Percentiles rank a stretch among this genome's conserved stretches.
Conservation (phyloP, 306 rosid species). For the Betula pendula region DNA sequence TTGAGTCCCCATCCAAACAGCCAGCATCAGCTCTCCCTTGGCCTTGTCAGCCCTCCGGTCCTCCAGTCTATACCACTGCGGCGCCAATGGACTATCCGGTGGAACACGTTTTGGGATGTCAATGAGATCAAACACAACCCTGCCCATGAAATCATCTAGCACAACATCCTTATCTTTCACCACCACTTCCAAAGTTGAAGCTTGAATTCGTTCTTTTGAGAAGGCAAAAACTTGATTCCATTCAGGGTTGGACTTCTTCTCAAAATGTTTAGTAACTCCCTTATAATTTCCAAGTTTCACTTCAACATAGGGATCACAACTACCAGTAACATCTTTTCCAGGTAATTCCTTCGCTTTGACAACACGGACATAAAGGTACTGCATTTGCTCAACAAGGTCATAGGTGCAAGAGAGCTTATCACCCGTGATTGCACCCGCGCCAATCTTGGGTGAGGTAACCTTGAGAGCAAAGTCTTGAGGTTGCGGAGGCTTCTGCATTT, state of each 20-base stretch:
- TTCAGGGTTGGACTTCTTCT: constrained; percentile 75
- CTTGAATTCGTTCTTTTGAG: constrained; percentile 82
- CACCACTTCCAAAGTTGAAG: constrained; percentile 72
- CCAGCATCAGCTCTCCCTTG: constrained; percentile 88
- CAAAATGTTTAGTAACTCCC: constrained; percentile 72
- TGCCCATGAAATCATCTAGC: constrained; percentile 73
- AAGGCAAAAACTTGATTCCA: constrained; percentile 88
- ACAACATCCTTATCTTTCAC: constrained; percentile 85
- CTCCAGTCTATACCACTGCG: constrained; percentile 84
- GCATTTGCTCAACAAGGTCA: constrained; percentile 95
- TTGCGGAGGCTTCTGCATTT: constrained; percentile 76
- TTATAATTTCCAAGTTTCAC: constrained; percentile 88
- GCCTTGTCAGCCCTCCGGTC: constrained; percentile 61
- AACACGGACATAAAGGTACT: constrained; percentile 76
- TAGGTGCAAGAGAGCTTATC: constrained; percentile 86
- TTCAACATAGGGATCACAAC: constrained; percentile 91
- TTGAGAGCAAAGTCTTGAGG: constrained; percentile 73
- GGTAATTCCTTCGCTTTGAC: constrained; percentile 91
- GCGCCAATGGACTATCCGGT: constrained; percentile 90
- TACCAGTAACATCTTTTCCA: constrained; percentile 73
- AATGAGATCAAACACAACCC: constrained; percentile 59
- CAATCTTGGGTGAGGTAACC: constrained; percentile 86
- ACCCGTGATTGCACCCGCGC: constrained; percentile 52
- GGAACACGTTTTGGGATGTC: constrained; percentile 82
- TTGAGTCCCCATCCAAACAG: constrained; percentile 99